Percentiles rank a stretch among this genome's conserved stretches.
Conservation (phyloP, 1,284 basidiomycete genomes). For the Polyporus tsugae region DNA sequence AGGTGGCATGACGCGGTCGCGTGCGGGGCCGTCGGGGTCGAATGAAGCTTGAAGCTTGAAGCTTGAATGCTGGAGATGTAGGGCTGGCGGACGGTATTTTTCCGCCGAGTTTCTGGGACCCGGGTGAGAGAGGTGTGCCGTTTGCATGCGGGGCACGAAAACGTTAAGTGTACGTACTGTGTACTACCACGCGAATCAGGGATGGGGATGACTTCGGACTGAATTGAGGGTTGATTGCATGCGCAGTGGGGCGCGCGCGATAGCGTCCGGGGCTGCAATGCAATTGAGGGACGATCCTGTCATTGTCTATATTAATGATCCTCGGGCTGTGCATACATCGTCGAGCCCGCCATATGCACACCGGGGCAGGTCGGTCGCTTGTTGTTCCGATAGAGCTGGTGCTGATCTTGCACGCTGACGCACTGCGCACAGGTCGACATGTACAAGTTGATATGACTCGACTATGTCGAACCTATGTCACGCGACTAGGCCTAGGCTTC, state of each 20-base stretch:
- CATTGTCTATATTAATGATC: neutral
- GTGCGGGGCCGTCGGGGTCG: too few relatives aligned
- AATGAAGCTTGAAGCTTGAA: too few relatives aligned
- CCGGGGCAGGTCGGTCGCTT: neutral
- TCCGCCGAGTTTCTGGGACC: neutral
- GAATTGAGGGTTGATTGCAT: neutral
- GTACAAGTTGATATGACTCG: neutral
- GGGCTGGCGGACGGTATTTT: neutral
- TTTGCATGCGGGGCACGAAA: neutral
- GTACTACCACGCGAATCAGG: too few relatives aligned
- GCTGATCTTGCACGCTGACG: neutral
- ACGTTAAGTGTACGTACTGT: too few relatives aligned
- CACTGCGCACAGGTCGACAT: neutral
- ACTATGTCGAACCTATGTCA: neutral
- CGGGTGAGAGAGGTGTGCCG: neutral
- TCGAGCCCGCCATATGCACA: neutral
- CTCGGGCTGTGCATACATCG: neutral
- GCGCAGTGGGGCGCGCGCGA: neutral
- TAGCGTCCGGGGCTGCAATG: neutral
- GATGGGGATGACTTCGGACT: too few relatives aligned
- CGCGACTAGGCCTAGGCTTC: neutral
- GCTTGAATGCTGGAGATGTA: too few relatives aligned
- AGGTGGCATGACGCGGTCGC: slow-evolving; percentile 13
- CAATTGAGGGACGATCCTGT: slow-evolving; percentile 1
- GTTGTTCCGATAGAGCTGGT: neutral